Evolutionary conservation across 2,329 filamentous ascomycete species (phyloP).

Genomic region (Aspergillus sp.): DNA sequence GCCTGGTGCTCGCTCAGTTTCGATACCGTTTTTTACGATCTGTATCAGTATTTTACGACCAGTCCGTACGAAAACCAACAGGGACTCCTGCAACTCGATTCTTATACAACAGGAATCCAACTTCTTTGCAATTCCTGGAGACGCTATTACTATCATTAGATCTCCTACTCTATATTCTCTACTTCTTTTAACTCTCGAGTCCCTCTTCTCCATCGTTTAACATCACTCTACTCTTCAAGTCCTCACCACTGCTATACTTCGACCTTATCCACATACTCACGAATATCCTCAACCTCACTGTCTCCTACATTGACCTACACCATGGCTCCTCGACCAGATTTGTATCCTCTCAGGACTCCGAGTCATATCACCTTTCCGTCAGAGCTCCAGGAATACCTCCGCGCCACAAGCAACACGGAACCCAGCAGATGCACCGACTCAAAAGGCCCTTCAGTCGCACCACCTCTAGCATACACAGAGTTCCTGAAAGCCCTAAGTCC

Average conservation of each 20-base stretch:
- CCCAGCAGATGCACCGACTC: conserved; percentile 10
- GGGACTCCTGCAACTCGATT: background rate
- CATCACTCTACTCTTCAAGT: background rate
- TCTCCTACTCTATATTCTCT: background rate
- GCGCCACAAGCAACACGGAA: conserved; percentile 1
- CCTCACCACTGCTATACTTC: background rate
- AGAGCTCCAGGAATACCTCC: conserved; percentile 20
- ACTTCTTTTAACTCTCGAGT: background rate
- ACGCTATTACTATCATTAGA: conserved; percentile 14
- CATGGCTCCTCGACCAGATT: conserved; percentile 24
- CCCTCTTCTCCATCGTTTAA: conserved; percentile 3
- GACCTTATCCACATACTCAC: background rate
- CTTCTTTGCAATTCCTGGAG: background rate
- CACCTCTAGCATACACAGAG: conserved; percentile 25
- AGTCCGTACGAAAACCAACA: background rate
- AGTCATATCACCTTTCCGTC: conserved; percentile 23
- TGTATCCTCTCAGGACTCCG: conserved; percentile 23
- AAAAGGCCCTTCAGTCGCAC: conserved; percentile 24
- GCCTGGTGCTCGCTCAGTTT: conserved; percentile 4
- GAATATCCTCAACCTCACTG: background rate
- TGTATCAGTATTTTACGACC: conserved; percentile 13
- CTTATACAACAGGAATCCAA: conserved; percentile 8
- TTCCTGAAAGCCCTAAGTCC: conserved; percentile 25
- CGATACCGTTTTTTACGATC: conserved; percentile 11
- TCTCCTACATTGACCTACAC: conserved; percentile 2